A percentile compares a stretch with the other conserved stretches of the same genome.
Evolutionary conservation across 1,139 yeast genomes (phyloP).

Genomic region (Pichia sp.): DNA sequence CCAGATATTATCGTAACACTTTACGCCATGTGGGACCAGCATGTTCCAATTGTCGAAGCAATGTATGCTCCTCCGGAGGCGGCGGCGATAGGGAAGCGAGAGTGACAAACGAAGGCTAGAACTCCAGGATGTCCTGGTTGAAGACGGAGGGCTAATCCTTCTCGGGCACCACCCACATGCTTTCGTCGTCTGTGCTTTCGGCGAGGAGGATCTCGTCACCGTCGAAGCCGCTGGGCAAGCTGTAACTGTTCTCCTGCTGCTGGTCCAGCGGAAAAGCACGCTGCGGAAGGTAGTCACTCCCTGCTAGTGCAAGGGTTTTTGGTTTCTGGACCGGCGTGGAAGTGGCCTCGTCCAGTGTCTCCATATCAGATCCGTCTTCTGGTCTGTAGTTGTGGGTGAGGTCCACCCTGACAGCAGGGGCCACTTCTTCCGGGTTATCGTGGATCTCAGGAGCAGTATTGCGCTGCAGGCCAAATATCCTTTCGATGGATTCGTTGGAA

Average conservation of each 20-base stretch:
- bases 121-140: neutral
- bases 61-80: too few species aligned
- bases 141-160: neutral
- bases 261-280: too few species aligned
- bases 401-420: neutral
- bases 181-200: constrained; percentile 14
- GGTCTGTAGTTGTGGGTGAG: too few species aligned
- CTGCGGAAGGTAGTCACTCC: too few species aligned
- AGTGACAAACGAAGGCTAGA: too few species aligned
- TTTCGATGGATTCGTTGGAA: neutral
- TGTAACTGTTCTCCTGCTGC: neutral
- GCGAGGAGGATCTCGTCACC: constrained; percentile 8
- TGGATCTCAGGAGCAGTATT: neutral
- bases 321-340: too few species aligned
- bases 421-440: neutral
- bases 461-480: neutral
- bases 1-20: neutral
- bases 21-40: neutral
- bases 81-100: too few species aligned
- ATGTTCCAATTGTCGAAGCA: too few species aligned
- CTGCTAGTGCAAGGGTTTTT: too few species aligned
- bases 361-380: too few species aligned
- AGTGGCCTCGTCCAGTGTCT: too few species aligned
- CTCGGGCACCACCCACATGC: constrained; percentile 5
- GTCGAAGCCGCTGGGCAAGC: constrained; percentile 5